Base-by-base conservation (phyloP, 495 filamentous ascomycete genomes). In the Venustampulla echinocandica region DNA sequence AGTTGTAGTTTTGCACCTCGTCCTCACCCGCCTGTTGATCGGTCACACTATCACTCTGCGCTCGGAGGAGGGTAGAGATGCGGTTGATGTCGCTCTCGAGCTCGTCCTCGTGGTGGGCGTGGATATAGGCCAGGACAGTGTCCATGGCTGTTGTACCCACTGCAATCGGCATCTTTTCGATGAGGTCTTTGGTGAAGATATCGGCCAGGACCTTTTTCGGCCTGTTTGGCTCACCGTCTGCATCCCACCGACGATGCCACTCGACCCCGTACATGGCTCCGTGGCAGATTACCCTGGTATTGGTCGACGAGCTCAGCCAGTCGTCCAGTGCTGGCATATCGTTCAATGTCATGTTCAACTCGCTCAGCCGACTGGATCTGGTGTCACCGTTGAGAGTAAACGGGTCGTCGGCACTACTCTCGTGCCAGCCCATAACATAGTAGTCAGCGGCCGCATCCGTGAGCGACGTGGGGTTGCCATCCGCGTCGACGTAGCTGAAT, bases 341-440 rank as follows among this genome's bases (percentile, higher is more conserved):
- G 37, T 43, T 53, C 49, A 7, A 30, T 19, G 11, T 9, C 27
- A 28, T 42, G 34, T 20, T 39, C 27, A 17, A 30, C 6, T 6
- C 27, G 13, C 13, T 13, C 6, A 30, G 27, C 13, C 27, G 27
- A 33, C n/a, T 10, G 13, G 41, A 23, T 44, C 34, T 32, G 1
- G n/a, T 23, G 4, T 25, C 10, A 2, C 36, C 11, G n/a, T 34
- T 21, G 15, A 11, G 33, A 18, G 44, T 39, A 10, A 64, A 48
- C 23, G 54, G 58, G 44, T 66, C 61, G 3, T 58, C 44, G 3
- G 46, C 32, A 10, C 14, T 17, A 4, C 64, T 46, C 1, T 59
- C 56, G 46, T 78, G 69, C 71, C 71, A 79, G 3, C 76, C 74
- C 1, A 77, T 10, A 0, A 80, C 62, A 44, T 64, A 71, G 57